Conservation (phyloP, 23 red algal species). For the Chondrus crispus region DNA sequence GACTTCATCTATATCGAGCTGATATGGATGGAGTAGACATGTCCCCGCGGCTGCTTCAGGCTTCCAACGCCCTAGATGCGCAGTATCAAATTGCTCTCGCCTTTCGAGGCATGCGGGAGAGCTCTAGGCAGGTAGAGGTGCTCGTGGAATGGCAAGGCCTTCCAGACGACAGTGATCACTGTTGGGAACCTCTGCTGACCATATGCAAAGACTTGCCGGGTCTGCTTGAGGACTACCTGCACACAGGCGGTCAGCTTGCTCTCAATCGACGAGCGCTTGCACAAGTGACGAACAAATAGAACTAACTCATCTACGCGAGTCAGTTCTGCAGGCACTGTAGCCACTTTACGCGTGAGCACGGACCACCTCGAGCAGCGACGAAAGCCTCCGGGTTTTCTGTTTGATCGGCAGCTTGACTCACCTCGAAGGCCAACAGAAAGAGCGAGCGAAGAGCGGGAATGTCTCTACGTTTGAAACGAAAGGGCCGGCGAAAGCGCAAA, state of each 20-base stretch:
- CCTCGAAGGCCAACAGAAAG: too few species aligned
- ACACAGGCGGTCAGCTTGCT: not conserved
- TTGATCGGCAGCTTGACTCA: too few species aligned
- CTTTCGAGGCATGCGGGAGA: not conserved
- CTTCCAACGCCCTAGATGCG: not conserved
- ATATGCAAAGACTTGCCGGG: not conserved
- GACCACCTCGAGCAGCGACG: too few species aligned
- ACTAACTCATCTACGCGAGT: too few species aligned
- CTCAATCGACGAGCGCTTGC: not conserved
- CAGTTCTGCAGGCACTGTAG: too few species aligned
- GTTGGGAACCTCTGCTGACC: not conserved
- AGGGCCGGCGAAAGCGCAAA: too few species aligned
- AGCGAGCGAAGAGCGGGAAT: too few species aligned
- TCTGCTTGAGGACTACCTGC: not conserved
- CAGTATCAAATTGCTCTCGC: not conserved
- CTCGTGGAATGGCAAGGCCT: slow-evolving; percentile 5
- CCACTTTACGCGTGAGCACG: too few species aligned
- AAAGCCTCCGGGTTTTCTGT: too few species aligned
- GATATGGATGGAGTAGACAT: too few species aligned
- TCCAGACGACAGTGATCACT: not conserved
- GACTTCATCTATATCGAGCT: not conserved
- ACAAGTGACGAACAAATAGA: too few species aligned
- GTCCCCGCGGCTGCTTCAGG: not conserved
- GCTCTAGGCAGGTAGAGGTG: not conserved
- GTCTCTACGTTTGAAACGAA: too few species aligned